Percentiles rank a stretch among this genome's conserved stretches.
These are phyloP conservation scores for Mycena floridula DNA, from an alignment of 768 basidiomycete genomes.

Conservation along the genomic window DNA sequence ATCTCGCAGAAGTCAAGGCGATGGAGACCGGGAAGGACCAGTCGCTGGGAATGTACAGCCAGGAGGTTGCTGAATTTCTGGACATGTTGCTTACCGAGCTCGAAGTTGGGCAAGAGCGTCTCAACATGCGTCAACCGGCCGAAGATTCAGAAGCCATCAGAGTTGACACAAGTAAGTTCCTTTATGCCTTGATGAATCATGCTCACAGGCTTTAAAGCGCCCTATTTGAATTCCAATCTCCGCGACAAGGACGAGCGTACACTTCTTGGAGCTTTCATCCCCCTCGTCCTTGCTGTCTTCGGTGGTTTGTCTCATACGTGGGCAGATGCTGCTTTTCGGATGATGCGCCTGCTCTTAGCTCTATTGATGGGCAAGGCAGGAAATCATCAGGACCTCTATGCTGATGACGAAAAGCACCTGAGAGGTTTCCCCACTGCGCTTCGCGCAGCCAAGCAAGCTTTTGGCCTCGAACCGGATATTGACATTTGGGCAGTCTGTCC, in stretches of 20 bases:
- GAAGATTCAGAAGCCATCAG: neutral
- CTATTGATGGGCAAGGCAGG: neutral
- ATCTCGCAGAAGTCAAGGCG: no score
- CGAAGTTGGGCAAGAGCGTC: neutral
- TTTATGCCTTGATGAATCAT: neutral
- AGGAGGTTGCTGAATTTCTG: no score
- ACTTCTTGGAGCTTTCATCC: neutral
- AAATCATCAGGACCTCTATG: neutral
- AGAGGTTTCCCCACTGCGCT: neutral
- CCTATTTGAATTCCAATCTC: neutral
- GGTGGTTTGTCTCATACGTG: neutral
- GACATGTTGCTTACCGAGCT: neutral
- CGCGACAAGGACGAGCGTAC: neutral
- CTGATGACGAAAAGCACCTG: neutral
- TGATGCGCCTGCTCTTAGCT: neutral
- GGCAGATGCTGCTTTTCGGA: neutral
- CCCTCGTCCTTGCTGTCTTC: neutral
- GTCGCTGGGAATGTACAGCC: no score
- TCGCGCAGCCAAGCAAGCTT: neutral
- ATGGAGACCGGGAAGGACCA: no score
- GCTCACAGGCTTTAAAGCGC: neutral
- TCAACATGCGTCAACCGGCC: neutral
- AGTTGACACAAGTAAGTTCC: neutral
- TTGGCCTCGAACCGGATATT: neutral
- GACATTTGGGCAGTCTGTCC: neutral